Evolutionary conservation across 2,329 filamentous ascomycete genomes (phyloP).

Genomic region (Ascochyta fabae): DNA sequence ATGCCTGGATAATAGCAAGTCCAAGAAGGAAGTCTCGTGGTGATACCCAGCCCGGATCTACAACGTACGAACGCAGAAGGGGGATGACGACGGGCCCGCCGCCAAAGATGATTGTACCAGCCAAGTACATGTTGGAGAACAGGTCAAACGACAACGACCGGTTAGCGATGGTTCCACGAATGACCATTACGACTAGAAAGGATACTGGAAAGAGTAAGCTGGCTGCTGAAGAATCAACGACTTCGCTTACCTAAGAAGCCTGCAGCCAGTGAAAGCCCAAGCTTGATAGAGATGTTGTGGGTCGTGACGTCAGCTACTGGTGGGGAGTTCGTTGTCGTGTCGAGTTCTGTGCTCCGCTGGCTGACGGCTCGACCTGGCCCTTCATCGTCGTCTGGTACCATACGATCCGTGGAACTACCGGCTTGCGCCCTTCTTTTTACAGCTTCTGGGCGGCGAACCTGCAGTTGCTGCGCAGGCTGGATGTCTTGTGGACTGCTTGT

Average conservation of each 20-base stretch:
- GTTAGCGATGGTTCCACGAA: conserved; percentile 49
- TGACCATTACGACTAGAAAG: conserved; percentile 64
- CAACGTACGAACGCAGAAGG: conserved; percentile 57
- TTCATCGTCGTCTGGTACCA: conserved; percentile 13
- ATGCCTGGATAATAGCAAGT: conserved; percentile 73
- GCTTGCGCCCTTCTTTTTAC: conserved; percentile 30
- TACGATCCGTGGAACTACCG: conserved; percentile 26
- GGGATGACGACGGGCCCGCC: conserved; percentile 56
- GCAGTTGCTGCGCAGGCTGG: conserved; percentile 10
- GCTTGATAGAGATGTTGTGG: conserved; percentile 47
- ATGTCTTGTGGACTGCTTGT: conserved; percentile 19
- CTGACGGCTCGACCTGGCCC: conserved; percentile 11
- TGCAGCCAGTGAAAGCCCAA: conserved; percentile 48
- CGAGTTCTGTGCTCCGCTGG: conserved; percentile 5
- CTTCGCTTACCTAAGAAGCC: conserved; percentile 57
- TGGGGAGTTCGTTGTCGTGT: not conserved
- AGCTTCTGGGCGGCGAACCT: conserved; percentile 25
- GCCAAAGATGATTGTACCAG: conserved; percentile 65
- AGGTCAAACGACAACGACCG: conserved; percentile 62
- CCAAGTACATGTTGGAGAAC: conserved; percentile 76
- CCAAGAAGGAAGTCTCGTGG: conserved; percentile 75
- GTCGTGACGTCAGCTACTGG: conserved; percentile 32
- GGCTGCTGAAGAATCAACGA: not conserved
- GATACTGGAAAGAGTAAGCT: conserved; percentile 44
- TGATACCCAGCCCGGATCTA: conserved; percentile 72